Evolutionary conservation across 352 stramenopile species (phyloP), one percentile per base, ranked within the genome.

Genomic region (Globisporangium viniferum): DNA sequence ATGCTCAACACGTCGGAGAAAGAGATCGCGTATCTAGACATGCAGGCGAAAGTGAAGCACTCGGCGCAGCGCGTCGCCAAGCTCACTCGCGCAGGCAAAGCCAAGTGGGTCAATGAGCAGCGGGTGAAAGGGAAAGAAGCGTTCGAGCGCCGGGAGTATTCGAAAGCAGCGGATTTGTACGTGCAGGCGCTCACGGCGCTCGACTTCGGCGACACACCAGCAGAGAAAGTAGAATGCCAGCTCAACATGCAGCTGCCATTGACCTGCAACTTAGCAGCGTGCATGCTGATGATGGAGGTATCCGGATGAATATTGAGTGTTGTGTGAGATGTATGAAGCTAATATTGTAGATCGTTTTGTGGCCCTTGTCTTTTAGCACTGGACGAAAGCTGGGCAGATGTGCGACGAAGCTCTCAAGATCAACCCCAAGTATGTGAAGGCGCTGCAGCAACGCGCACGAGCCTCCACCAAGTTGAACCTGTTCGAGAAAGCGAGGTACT

Each of bases 211-310:
- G 62, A 60, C 2, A 74, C 72, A 2, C 22, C 62, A 0, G 67
- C 75, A 14, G 77, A 86, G 22, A 82, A 81, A 48, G 66, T 73
- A 20, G 29, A 73, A 15, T 86, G 77, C 33, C 74, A 93, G 49
- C 74, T 73, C 59, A 64, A 80, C 3, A 54, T 81, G 5, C 86
- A 95, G 60, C 67, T 93, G n/a, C 85, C 82, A 22, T 67, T 93
- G 8, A 92, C 87, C 7, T 95, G 88, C 68, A 94, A 95, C 66
- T 67, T 95, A 44, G 80, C 75, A 24, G 83, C 88, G 27, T 93
- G 86, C 36, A 82, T 94, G 75, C 64, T 94, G 4, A 89, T 90
- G 80, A 54, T 86, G 59, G 75, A 91, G 80, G 80, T 87, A 33
- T 33, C 31, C 4, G 3, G 31, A 33, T 33, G 31, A 5, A 33